Evolutionary conservation across 371 early-diverging fungal genomes (phyloP).

Genomic region (Rhizopus sp.): DNA sequence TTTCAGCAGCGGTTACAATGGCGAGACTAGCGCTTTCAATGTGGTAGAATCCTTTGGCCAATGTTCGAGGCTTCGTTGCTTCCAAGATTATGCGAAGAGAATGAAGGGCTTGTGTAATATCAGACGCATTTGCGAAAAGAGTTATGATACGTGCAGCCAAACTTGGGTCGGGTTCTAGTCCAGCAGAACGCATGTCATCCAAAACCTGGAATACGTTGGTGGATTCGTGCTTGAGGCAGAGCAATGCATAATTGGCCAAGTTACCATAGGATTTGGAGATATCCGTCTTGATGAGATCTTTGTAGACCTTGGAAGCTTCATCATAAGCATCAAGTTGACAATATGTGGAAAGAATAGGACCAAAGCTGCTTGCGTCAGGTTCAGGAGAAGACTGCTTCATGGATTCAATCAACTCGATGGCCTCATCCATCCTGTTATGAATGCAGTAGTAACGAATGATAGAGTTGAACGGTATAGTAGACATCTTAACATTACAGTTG

Average conservation of each 20-base stretch:
- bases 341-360: conserved; percentile 49
- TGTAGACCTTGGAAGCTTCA: conserved; percentile 34
- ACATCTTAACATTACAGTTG: conserved; percentile 30
- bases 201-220: conserved; percentile 31
- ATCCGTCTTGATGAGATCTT: conserved; percentile 34
- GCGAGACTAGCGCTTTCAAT: conserved; percentile 20
- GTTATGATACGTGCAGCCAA: conserved; percentile 35
- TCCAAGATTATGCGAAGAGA: conserved; percentile 29
- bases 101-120: conserved; percentile 25
- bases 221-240: conserved; percentile 35
- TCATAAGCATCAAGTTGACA: conserved; percentile 31
- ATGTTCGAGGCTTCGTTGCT: conserved; percentile 29
- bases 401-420: conserved; percentile 30
- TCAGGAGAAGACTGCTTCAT: conserved; percentile 29
- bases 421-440: conserved; percentile 27
- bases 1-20: conserved; percentile 9
- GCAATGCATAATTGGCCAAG: conserved; percentile 46
- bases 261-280: conserved; percentile 51
- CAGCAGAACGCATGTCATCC: conserved; percentile 37
- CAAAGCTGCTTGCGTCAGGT: conserved; percentile 51
- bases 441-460: conserved; percentile 51
- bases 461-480: conserved; percentile 49
- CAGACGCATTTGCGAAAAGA: conserved; percentile 20
- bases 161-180: conserved; percentile 45
- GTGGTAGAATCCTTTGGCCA: conserved; percentile 25